phyloP scores from a whole-genome alignment of 2,329 filamentous ascomycete species.

The Penicillium sp. region DNA sequence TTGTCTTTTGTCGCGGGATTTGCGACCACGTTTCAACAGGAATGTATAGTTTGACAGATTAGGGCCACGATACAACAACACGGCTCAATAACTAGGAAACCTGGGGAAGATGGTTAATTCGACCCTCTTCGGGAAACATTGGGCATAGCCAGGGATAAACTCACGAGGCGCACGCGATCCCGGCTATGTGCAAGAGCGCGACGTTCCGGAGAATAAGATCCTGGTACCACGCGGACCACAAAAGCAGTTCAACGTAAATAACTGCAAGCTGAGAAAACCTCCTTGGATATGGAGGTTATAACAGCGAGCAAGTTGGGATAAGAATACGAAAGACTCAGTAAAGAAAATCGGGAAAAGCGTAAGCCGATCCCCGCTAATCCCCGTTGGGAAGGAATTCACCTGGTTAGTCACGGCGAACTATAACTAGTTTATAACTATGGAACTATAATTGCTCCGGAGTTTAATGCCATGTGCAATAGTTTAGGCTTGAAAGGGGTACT shows the following conservation, averaged over 20 bases:
- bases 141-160: constrained; percentile 20
- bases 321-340: not conserved
- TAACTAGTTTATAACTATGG: not conserved
- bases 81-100: not conserved
- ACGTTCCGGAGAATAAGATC: not conserved
- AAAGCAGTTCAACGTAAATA: not conserved
- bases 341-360: not conserved
- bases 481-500: too few species aligned
- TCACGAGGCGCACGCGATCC: constrained; percentile 20
- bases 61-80: not conserved
- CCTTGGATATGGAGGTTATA: not conserved
- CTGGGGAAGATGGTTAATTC: not conserved
- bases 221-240: not conserved
- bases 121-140: not conserved
- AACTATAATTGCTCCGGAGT: not conserved
- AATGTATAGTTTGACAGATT: not conserved
- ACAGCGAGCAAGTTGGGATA: not conserved
- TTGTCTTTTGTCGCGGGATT: not conserved
- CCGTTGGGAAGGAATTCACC: not conserved
- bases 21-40: not conserved
- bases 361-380: not conserved
- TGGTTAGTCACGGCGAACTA: not conserved
- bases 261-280: not conserved
- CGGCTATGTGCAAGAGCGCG: not conserved
- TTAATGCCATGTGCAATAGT: too few species aligned